Conservation (phyloP, 2,329 filamentous ascomycete species). For the Phialemoniopsis sp. region DNA sequence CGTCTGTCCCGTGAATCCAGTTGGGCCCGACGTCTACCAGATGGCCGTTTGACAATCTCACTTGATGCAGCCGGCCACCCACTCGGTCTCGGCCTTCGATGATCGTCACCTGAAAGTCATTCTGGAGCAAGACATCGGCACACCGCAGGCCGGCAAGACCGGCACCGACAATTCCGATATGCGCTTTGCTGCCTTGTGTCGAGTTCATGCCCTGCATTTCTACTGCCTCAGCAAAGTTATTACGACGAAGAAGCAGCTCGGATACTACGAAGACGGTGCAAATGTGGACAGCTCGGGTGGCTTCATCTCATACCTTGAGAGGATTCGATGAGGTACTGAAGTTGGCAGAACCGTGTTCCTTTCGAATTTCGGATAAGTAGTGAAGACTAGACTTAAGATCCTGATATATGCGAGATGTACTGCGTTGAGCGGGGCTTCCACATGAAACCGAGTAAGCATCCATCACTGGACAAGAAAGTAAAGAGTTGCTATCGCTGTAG, state of each 20-base stretch:
- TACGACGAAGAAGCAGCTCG: conserved; percentile 4
- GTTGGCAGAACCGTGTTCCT: conserved; percentile 19
- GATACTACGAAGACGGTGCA: neutral
- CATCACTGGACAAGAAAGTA: conserved; percentile 23
- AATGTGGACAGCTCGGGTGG: neutral
- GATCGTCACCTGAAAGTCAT: conserved; percentile 64
- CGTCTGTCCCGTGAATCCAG: conserved; percentile 72
- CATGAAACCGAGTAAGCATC: conserved; percentile 48
- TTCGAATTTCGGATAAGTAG: conserved; percentile 24
- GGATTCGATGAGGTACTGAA: conserved; percentile 7
- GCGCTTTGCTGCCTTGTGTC: conserved; percentile 32
- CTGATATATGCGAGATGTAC: conserved; percentile 43
- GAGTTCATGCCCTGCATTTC: conserved; percentile 14
- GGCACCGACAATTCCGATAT: conserved; percentile 65
- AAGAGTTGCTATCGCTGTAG: no score
- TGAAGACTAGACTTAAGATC: conserved; percentile 38
- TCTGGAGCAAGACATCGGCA: conserved; percentile 60
- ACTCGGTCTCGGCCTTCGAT: conserved; percentile 64
- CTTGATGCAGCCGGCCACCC: conserved; percentile 60
- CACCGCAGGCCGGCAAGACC: conserved; percentile 69
- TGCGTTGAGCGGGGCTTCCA: conserved; percentile 36
- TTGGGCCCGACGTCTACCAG: conserved; percentile 65
- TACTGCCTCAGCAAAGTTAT: conserved; percentile 7
- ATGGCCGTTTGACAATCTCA: conserved; percentile 40
- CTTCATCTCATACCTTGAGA: conserved; percentile 10